phyloP scores from a whole-genome alignment of 768 basidiomycete species.

The Sporobolomyces phaffii region DNA sequence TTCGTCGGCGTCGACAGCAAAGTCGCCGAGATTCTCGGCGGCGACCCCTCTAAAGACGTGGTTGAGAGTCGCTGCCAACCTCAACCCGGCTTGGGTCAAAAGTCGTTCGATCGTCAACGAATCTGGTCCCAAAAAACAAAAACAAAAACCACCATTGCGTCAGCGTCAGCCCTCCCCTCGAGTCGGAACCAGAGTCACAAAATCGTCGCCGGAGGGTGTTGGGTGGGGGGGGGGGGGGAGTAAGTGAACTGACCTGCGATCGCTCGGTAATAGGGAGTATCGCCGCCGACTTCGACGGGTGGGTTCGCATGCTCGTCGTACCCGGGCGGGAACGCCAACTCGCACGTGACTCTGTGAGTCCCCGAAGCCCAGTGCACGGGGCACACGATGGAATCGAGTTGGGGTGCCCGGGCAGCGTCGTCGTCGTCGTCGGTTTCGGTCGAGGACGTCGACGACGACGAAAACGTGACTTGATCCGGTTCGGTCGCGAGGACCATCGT shows the following conservation, averaged over 20 bases:
- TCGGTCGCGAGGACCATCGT: too few relatives aligned
- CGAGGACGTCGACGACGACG: too few relatives aligned
- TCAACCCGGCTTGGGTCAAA: slow-evolving; percentile 72
- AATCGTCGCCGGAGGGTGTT: too few relatives aligned
- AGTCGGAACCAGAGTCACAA: too few relatives aligned
- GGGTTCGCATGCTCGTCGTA: slow-evolving; percentile 19
- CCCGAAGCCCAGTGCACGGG: slow-evolving; percentile 37
- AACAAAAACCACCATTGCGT: too few relatives aligned
- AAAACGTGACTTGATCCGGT: too few relatives aligned
- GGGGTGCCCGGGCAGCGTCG: not conserved
- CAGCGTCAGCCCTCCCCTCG: too few relatives aligned
- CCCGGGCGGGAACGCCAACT: slow-evolving; percentile 28
- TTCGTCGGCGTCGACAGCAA: not conserved
- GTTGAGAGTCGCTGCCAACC: slow-evolving; percentile 78
- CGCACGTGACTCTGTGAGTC: slow-evolving; percentile 37
- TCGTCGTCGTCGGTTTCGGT: not conserved
- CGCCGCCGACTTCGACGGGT: slow-evolving; percentile 54
- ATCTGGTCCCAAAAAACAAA: slow-evolving; percentile 38
- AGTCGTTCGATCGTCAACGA: slow-evolving; percentile 72
- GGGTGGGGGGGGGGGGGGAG: too few relatives aligned
- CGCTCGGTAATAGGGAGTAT: slow-evolving; percentile 69
- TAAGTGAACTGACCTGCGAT: slow-evolving; percentile 50
- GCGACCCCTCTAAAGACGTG: slow-evolving; percentile 31
- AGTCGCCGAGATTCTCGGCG: not conserved
- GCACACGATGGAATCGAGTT: slow-evolving; percentile 20